phyloP scores from a whole-genome alignment of 352 stramenopile genomes.

The Phytophthora megakarya region DNA sequence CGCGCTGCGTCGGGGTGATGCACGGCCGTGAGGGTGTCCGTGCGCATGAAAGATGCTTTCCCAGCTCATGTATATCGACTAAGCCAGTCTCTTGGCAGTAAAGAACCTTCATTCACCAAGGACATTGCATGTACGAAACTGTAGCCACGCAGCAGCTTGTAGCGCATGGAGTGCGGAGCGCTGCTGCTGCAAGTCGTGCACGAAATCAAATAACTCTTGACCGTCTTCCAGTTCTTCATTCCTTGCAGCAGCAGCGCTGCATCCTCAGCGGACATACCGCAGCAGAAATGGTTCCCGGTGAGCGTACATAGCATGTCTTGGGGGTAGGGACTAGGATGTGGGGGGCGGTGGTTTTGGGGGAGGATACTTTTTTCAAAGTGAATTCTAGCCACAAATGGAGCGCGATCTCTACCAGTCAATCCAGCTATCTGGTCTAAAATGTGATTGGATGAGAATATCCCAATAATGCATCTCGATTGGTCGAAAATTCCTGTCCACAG shows the following conservation, averaged over 20 bases:
- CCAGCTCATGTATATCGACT: conserved; percentile 3
- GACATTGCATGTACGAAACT: background rate
- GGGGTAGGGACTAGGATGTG: no score
- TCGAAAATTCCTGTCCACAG: no score
- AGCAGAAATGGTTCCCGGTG: conserved; percentile 8
- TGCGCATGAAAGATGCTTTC: background rate
- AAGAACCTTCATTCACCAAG: conserved; percentile 10
- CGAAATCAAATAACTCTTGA: conserved; percentile 11
- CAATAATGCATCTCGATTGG: no score
- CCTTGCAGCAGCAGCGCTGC: conserved; percentile 6
- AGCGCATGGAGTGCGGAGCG: conserved; percentile 11
- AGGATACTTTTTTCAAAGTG: no score
- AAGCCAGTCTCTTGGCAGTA: conserved; percentile 2
- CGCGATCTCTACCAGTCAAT: no score
- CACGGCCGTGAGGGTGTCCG: background rate
- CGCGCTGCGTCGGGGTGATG: background rate
- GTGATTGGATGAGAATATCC: no score
- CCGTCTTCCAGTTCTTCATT: conserved; percentile 3
- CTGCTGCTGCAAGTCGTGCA: conserved; percentile 5
- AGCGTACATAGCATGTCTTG: conserved; percentile 27
- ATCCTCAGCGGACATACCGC: conserved; percentile 4
- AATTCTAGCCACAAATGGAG: no score
- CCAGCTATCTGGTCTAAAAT: no score
- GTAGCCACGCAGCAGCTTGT: conserved; percentile 5
- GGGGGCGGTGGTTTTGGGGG: no score